phyloP scores from a whole-genome alignment of 768 basidiomycete genomes.

The Leccinum arenicola region DNA sequence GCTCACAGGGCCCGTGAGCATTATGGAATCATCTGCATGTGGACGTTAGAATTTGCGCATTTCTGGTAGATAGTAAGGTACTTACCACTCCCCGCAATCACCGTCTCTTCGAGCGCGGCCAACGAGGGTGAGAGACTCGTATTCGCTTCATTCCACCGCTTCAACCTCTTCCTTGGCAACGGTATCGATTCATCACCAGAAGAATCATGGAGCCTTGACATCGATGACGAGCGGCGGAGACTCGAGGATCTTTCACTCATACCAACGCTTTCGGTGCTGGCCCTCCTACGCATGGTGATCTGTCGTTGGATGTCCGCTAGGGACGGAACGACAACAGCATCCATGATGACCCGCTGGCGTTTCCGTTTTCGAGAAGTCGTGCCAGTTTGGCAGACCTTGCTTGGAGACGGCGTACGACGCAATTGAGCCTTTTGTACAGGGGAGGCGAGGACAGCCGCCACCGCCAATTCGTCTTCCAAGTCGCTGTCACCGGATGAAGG shows the following conservation, averaged over 20 bases:
- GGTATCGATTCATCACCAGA: conserved; percentile 12
- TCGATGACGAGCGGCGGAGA: conserved; percentile 28
- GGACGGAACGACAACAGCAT: conserved; percentile 49
- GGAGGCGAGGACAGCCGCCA: conserved; percentile 23
- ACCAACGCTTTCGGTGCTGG: conserved; percentile 15
- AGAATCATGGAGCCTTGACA: conserved; percentile 18
- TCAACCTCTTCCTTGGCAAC: conserved; percentile 25
- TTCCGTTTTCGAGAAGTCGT: conserved; percentile 33
- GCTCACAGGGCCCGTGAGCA: conserved; percentile 18
- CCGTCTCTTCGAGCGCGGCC: conserved; percentile 23
- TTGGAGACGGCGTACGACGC: background rate
- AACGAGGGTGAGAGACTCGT: conserved; percentile 17
- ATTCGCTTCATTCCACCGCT: conserved; percentile 19
- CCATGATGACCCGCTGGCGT: conserved; percentile 49
- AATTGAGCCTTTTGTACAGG: conserved; percentile 16
- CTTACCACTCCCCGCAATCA: conserved; percentile 36
- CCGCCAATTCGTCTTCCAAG: conserved; percentile 31
- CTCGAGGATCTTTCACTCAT: conserved; percentile 2
- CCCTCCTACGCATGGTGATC: conserved; percentile 19
- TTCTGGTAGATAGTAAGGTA: background rate
- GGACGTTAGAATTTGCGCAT: conserved; percentile 3
- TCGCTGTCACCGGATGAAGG: conserved; percentile 24
- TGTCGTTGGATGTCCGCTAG: conserved; percentile 27
- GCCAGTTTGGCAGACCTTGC: conserved; percentile 5
- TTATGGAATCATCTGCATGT: conserved; percentile 48